These are phyloP conservation scores for Cordyceps cicadae DNA, from an alignment of 2,329 filamentous ascomycete species.

Conservation along the genomic window DNA sequence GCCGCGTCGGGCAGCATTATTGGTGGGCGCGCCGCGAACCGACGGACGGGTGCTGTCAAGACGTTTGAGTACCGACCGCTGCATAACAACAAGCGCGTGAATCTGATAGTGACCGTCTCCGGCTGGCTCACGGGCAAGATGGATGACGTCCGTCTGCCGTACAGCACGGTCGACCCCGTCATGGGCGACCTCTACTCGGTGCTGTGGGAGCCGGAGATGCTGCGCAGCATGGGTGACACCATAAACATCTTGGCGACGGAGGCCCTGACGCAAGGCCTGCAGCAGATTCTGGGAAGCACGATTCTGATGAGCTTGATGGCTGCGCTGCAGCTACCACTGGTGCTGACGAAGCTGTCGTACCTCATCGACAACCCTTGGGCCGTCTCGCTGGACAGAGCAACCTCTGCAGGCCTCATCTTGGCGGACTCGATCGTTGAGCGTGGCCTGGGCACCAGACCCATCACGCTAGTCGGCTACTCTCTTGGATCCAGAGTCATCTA, in stretches of 20 bases:
- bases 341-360: constrained; percentile 88
- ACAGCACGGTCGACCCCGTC: constrained; percentile 89
- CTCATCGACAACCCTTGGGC: constrained; percentile 98
- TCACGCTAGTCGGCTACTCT: constrained; percentile 92
- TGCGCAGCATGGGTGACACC: constrained; percentile 94
- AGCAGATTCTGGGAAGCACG: constrained; percentile 88
- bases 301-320: constrained; percentile 86
- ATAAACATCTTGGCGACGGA: constrained; percentile 98
- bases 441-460: constrained; percentile 80
- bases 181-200: constrained; percentile 99
- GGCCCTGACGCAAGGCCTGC: constrained; percentile 91
- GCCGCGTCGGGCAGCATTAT: constrained; percentile 82
- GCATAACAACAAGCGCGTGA: constrained; percentile 96
- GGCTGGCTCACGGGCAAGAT: constrained; percentile 99
- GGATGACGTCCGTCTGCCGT: constrained; percentile 91
- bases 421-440: constrained; percentile 89
- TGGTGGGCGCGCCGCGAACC: constrained; percentile 73
- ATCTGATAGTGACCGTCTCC: constrained; percentile 88
- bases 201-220: constrained; percentile 96
- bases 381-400: constrained; percentile 87
- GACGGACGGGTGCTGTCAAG: constrained; percentile 82
- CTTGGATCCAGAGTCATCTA: constrained; percentile 89
- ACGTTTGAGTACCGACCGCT: constrained; percentile 95
- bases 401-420: constrained; percentile 79
- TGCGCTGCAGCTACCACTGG: constrained; percentile 81